Evolutionary conservation across 805 yeast species (phyloP).

Genomic region (Metschnikowia similis): DNA sequence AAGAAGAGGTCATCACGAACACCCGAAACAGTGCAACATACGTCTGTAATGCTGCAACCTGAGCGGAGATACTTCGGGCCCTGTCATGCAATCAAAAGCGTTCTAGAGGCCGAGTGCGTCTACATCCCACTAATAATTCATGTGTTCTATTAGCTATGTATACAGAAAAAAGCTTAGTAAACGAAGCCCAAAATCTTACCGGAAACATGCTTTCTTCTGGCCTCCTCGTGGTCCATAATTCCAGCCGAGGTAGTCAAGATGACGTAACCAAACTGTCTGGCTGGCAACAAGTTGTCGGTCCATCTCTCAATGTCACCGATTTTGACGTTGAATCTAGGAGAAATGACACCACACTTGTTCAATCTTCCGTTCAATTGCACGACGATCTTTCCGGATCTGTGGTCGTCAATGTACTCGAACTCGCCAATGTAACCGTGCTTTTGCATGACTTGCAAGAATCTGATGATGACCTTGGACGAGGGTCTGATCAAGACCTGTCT

Average conservation of each 20-base stretch:
- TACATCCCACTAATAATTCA: neutral
- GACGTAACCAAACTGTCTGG: conserved; percentile 98
- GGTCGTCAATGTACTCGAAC: conserved; percentile 35
- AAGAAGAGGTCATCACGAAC: no score
- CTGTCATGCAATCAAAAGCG: no score
- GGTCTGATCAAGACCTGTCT: conserved; percentile 98
- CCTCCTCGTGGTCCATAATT: conserved; percentile 99
- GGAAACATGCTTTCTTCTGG: conserved; percentile 99
- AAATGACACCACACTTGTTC: conserved; percentile 94
- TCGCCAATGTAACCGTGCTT: conserved; percentile 56
- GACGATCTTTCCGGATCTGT: conserved; percentile 35
- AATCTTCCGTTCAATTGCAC: conserved; percentile 34
- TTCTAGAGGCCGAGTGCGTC: no score
- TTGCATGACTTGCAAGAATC: conserved; percentile 95
- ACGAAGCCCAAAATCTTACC: conserved; percentile 99
- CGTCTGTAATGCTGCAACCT: no score
- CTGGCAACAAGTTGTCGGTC: conserved; percentile 97
- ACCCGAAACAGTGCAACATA: no score
- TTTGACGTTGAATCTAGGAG: conserved; percentile 98
- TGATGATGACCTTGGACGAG: conserved; percentile 96
- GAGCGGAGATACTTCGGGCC: no score
- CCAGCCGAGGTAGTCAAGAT: conserved; percentile 99
- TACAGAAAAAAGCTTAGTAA: conserved; percentile 48
- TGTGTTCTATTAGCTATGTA: conserved; percentile 47
- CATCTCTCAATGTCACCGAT: conserved; percentile 94